Conservation (phyloP, 192 early-diverging fungal genomes). For the Haplosporangium gracile region DNA sequence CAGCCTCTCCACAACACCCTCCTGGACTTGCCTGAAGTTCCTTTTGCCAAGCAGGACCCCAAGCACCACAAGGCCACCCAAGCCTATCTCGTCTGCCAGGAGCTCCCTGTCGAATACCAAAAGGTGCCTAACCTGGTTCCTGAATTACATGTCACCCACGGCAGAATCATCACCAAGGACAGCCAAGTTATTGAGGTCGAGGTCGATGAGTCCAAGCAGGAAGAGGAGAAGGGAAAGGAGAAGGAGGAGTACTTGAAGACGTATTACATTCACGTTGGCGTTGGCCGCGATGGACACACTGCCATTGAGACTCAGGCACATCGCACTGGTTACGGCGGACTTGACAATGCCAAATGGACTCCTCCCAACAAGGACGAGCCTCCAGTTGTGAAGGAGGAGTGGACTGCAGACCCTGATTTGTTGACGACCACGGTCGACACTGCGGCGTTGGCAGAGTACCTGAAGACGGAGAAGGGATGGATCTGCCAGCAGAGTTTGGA, state of each 20-base stretch:
- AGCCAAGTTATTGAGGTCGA: background rate
- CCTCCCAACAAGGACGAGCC: constrained; percentile 43
- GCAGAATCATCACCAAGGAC: background rate
- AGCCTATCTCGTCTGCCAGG: constrained; percentile 41
- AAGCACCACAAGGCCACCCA: constrained; percentile 34
- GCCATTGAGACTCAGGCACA: constrained; percentile 64
- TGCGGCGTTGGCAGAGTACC: constrained; percentile 38
- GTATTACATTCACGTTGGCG: constrained; percentile 69
- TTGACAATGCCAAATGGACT: constrained; percentile 59
- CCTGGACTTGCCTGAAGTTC: constrained; percentile 20
- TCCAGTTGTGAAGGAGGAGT: constrained; percentile 31
- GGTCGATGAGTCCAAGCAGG: background rate
- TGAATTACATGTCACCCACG: constrained; percentile 46
- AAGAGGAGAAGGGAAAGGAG: constrained; percentile 11
- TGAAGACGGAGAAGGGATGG: constrained; percentile 56
- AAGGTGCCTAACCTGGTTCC: constrained; percentile 60
- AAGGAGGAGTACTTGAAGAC: constrained; percentile 43
- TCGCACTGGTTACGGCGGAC: constrained; percentile 60
- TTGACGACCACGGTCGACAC: constrained; percentile 60
- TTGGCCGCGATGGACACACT: constrained; percentile 56
- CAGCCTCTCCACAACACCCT: constrained; percentile 33
- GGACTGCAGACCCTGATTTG: constrained; percentile 35
- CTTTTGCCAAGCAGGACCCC: background rate
- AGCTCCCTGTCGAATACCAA: constrained; percentile 71
- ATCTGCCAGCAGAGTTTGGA: constrained; percentile 54